Base-by-base conservation (phyloP, 805 yeast species). In the Blastobotrys terrestris region DNA sequence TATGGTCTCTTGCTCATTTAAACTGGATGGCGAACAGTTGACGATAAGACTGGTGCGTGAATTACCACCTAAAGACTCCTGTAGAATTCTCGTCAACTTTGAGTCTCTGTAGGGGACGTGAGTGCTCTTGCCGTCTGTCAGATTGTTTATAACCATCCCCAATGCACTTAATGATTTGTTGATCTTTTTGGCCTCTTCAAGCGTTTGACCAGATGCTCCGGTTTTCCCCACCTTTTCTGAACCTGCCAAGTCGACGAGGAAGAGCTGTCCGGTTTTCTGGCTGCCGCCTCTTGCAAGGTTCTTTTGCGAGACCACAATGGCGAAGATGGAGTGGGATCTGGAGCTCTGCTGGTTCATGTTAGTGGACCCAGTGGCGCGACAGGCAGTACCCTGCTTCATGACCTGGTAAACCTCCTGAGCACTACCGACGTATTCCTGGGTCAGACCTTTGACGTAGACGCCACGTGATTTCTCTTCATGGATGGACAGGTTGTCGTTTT, bases 231-330 rank as follows among this genome's bases (percentile, higher is more conserved):
- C 80, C 65, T 83, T 86, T 66, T 91, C 96, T 19, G 92, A 83
- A 3, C 96, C 96, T 0, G 96, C 96, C 57, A 89, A 73, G 68
- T 89, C 97, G 11, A 88, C 92, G 39, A 89, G 67, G 60, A 83
- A 85, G 55, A 89, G 72, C 54, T 79, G 81, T 3, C 90, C 84
- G 40, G 76, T 72, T 63, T 80, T 84, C 18, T 78, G 72, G 4
- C 80, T 74, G 13, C 85, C 87, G 3, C 51, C 51, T n/a, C 77
- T 73, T 2, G 68, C 68, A 16, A 73, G 55, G 59, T 78, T 75
- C 62, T 78, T 79, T 61, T 86, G 92, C n/a, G 77, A 72, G 4
- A 90, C 70, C 49, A 77, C 78, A 3, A 91, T 73, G 51, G 84
- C 85, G 56, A 88, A 80, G 31, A 90, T 85, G 0, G 92, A 81